Base-by-base conservation (phyloP, 805 yeast genomes). In the Schizosaccharomyces japonicus region DNA sequence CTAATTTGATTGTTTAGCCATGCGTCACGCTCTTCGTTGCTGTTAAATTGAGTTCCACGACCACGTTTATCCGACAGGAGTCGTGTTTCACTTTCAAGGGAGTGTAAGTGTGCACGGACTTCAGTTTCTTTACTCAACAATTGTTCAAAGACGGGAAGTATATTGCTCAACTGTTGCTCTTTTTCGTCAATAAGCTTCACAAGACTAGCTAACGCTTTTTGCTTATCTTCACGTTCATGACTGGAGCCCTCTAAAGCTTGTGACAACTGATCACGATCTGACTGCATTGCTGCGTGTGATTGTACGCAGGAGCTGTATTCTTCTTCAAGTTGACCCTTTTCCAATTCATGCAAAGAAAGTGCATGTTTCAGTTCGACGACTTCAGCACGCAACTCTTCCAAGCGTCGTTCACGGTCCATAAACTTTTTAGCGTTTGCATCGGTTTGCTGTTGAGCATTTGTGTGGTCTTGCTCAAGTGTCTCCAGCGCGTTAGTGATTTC, bases 21-120 rank as follows among this genome's bases (percentile, higher is more conserved):
- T 1, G 50, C 40, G 57, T 83, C 78, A 52, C 95, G 68, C 50
- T 80, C 78, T 2, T 60, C 55, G 51, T 68, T 67, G 13, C 70
- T 60, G 1, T 58, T 52, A 54, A 83, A 84, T 52, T 73, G 70
- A 25, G 74, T 67, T 50, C 70, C 71, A 47, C 84, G 72, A 39
- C 80, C 81, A 54, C 76, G 80, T 56, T 83, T 85, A 5, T 79
- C 66, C 46, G 78, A 71, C 3, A 85, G 58, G n/a, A 49, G 50
- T 11, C 66, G 61, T 39, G 47, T 49, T 17, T 45, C 17, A 6
- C 33, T 50, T 25, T 51, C 52, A 3, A 57, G 50, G 6, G 52
- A 50, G 1, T 17, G 21, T 19, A 55, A 50, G 15, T 40, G 33
- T 44, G 45, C n/a, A 45, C 52, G 49, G 28, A 45, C 46, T 44